phyloP scores from a whole-genome alignment of 2,329 filamentous ascomycete genomes.

The Coniochaeta sp. region DNA sequence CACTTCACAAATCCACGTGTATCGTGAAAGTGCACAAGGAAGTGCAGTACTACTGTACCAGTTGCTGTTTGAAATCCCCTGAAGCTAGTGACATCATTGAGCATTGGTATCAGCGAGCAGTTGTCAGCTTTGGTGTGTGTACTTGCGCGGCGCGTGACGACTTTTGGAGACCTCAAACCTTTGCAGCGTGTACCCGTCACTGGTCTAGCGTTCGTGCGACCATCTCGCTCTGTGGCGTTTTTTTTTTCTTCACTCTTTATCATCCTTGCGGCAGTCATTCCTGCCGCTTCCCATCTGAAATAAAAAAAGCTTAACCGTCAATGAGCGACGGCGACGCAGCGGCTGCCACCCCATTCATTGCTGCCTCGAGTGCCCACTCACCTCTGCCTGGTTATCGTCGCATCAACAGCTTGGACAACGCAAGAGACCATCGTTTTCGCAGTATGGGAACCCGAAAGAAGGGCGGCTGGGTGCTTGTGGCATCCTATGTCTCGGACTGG shows the following conservation, averaged over 20 bases:
- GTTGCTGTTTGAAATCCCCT: too few relatives aligned
- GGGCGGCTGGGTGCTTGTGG: slow-evolving; percentile 34
- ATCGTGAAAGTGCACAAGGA: too few relatives aligned
- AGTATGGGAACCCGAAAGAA: slow-evolving; percentile 8
- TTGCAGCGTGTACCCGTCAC: neutral
- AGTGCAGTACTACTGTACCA: neutral
- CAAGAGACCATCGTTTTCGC: too few relatives aligned
- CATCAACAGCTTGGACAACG: slow-evolving; percentile 3
- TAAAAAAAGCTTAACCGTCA: neutral
- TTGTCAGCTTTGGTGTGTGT: too few relatives aligned
- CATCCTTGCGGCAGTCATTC: neutral
- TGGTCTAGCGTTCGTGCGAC: neutral
- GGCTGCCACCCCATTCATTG: neutral
- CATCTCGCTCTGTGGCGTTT: too few relatives aligned
- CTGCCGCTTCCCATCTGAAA: neutral
- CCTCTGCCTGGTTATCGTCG: neutral
- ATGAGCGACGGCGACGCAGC: neutral
- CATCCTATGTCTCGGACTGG: slow-evolving; percentile 72
- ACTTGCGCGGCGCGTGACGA: neutral
- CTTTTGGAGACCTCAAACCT: neutral
- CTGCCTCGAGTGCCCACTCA: neutral
- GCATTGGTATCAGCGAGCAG: too few relatives aligned
- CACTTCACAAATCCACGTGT: neutral
- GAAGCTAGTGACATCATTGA: neutral
- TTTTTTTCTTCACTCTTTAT: neutral